Base-by-base conservation (phyloP, 1,284 basidiomycete species). In the Athelia sp. region DNA sequence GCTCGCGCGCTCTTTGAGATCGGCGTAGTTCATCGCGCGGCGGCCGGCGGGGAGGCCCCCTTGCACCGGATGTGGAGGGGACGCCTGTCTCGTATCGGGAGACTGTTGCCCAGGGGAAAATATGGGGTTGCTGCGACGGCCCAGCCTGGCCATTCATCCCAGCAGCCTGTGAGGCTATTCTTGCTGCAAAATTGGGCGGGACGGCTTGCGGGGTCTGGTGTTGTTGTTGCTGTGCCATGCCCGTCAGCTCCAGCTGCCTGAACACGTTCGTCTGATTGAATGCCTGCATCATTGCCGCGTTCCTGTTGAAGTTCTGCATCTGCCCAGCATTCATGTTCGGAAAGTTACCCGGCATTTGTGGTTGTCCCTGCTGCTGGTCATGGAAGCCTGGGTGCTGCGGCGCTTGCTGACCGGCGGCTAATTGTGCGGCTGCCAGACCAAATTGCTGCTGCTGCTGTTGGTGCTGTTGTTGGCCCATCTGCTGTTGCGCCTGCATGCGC, bases 191-290 rank as follows among this genome's bases (percentile, higher is more conserved):
- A 40, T 69, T 67, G 43, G 67, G 60, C 44, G 64, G 65, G 44
- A 58, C 65, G 54, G n/a, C 19, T n/a, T 40, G 36, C 9, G 36
- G n/a, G 35, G 72, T 75, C 56, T 71, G 73, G 18, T 58, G 69
- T 54, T 78, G 72, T 60, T 75, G 76, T 54, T 69, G 70, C 51
- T 75, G 75, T 4, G 73, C 68, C 51, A 73, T 64, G 42, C 56
- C 57, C 56, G 80, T 69, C 43, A 79, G 68, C 46, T 77, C 75
- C 26, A 79, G 63, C 57, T 79, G 81, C 36, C 80, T 65, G 42
- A 51, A 50, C n/a, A 34, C n/a, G 53, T 55, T 57, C 35, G 51
- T 45, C 52, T 65, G 53, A 48, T 65, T 68, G 29, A 71, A 58
- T 3, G 65, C 57, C 47, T 73, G 74, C 50, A 74, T 54, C 63